Evolutionary conservation across 768 basidiomycete species (phyloP).

Genomic region (Ephemerocybe angulata): DNA sequence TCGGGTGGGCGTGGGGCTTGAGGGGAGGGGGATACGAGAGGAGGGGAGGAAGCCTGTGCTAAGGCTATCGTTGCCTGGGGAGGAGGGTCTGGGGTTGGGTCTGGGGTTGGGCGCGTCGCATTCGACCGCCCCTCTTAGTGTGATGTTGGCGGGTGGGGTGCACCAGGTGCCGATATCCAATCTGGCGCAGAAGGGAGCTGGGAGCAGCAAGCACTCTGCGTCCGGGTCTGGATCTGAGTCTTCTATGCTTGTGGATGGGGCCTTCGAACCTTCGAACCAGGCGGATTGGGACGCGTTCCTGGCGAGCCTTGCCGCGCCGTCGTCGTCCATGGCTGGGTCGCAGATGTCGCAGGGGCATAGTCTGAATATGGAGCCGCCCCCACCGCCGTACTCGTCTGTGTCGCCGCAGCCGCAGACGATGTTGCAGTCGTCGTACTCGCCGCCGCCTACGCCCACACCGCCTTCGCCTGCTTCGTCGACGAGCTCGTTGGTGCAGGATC

Average conservation of each 20-base stretch:
- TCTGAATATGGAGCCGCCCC: neutral
- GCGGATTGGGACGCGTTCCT: conserved; percentile 12
- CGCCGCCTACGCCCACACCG: conserved; percentile 1
- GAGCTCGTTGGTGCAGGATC: neutral
- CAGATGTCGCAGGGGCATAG: neutral
- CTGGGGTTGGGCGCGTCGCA: neutral
- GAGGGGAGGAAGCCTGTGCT: conserved; percentile 8
- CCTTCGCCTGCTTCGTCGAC: conserved; percentile 3
- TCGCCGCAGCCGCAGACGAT: neutral
- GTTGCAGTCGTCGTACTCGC: neutral
- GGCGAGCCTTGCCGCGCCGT: conserved; percentile 1
- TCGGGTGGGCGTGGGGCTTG: conserved; percentile 9
- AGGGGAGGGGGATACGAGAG: neutral
- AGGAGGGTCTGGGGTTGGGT: conserved; percentile 1
- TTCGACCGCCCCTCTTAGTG: too few relatives aligned
- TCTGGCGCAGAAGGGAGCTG: neutral
- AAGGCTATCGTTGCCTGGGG: conserved; percentile 7
- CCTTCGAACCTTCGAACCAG: conserved; percentile 8
- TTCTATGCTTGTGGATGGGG: neutral
- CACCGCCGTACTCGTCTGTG: neutral
- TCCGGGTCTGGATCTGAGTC: neutral
- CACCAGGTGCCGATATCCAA: neutral
- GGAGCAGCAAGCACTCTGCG: neutral
- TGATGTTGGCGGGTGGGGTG: too few relatives aligned
- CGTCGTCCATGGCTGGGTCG: neutral